phyloP scores from a whole-genome alignment of 2,329 filamentous ascomycete genomes.

The Pseudopyricularia javanii region DNA sequence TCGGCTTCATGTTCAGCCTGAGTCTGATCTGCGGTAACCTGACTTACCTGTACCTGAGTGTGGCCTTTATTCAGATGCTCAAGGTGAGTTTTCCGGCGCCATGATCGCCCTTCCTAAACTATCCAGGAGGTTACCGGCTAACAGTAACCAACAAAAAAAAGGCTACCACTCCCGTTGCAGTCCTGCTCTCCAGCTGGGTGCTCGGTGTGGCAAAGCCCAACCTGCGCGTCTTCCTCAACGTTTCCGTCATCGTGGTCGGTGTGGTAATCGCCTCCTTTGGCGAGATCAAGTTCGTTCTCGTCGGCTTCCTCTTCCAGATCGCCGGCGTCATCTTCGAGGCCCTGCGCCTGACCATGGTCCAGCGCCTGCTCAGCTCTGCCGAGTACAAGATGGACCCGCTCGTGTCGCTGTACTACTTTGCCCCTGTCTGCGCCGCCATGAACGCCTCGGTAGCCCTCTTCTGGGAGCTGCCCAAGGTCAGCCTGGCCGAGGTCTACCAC shows the following conservation, averaged over 20 bases:
- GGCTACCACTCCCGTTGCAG: conserved; percentile 91
- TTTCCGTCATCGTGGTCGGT: conserved; percentile 88
- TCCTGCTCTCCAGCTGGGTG: conserved; percentile 79
- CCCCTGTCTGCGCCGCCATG: conserved; percentile 72
- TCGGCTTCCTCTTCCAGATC: conserved; percentile 69
- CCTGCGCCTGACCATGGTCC: conserved; percentile 71
- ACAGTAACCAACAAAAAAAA: conserved; percentile 24
- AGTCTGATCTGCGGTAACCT: conserved; percentile 94
- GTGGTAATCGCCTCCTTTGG: conserved; percentile 90
- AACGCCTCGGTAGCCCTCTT: conserved; percentile 63
- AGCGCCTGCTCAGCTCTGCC: conserved; percentile 66
- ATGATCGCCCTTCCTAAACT: no score
- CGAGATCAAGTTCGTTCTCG: conserved; percentile 84
- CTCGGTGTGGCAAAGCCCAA: conserved; percentile 77
- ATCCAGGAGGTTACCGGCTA: no score
- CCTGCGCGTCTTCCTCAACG: conserved; percentile 79
- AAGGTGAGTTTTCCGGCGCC: conserved; percentile 49
- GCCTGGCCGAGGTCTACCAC: conserved; percentile 57
- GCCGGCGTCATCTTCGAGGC: conserved; percentile 73
- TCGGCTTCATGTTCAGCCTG: conserved; percentile 90
- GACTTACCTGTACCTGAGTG: conserved; percentile 88
- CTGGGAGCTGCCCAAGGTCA: conserved; percentile 60
- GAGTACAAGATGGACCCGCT: conserved; percentile 90
- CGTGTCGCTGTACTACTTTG: conserved; percentile 84
- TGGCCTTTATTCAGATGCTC: conserved; percentile 98